A percentile compares a stretch with the other conserved stretches of the same genome.
Evolutionary conservation across 352 stramenopile genomes (phyloP).

Genomic region (Blastocystis sp.): DNA sequence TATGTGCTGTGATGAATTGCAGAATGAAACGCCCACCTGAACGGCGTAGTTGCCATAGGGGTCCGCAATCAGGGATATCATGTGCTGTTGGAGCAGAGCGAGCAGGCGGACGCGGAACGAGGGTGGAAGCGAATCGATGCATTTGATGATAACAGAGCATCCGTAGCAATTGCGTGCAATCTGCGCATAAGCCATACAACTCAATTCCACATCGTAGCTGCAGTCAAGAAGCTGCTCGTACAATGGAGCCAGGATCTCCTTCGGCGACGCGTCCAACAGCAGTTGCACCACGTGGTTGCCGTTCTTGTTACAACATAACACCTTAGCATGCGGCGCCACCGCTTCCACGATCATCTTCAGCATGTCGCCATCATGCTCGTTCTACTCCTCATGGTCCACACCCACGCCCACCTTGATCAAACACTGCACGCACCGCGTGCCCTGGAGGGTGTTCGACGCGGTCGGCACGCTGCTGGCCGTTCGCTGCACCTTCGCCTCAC

Average conservation of each 20-base stretch:
- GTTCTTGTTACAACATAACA: constrained; percentile 92
- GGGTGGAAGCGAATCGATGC: constrained; percentile 82
- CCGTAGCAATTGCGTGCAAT: constrained; percentile 91
- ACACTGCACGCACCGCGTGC: constrained; percentile 94
- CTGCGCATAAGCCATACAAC: constrained; percentile 72
- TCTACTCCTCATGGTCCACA: constrained; percentile 57
- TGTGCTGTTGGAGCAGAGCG: constrained; percentile 86
- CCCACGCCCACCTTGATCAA: constrained; percentile 81
- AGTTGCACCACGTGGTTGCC: constrained; percentile 95
- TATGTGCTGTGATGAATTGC: constrained; percentile 76
- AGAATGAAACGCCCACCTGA: constrained; percentile 60
- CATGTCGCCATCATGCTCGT: constrained; percentile 78
- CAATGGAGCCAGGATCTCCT: constrained; percentile 89
- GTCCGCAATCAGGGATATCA: constrained; percentile 89
- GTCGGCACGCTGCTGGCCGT: constrained; percentile 87
- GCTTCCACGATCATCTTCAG: constrained; percentile 87
- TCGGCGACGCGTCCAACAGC: constrained; percentile 86
- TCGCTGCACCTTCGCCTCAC: constrained; percentile 71
- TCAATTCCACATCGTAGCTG: constrained; percentile 73
- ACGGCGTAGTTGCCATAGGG: constrained; percentile 86
- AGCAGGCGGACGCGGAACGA: constrained; percentile 85
- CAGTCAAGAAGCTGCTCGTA: constrained; percentile 89
- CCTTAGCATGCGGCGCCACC: constrained; percentile 84
- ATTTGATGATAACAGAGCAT: constrained; percentile 92
- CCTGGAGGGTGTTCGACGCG: constrained; percentile 93